Conservation (phyloP, 2,329 filamentous ascomycete species). For the Cladophialophora immunda region DNA sequence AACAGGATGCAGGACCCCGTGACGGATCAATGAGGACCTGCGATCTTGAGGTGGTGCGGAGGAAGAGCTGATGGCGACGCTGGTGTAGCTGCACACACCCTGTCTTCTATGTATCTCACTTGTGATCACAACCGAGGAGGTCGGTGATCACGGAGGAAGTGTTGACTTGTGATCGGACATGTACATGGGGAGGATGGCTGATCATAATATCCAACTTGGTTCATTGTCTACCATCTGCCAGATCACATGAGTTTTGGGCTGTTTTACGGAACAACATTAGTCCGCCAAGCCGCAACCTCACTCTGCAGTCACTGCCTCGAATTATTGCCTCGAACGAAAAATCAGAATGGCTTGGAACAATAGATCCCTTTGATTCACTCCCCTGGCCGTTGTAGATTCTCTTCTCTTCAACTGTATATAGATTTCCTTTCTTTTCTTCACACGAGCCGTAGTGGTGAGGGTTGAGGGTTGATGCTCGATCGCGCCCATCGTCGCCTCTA, state of each 20-base stretch:
- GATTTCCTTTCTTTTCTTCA: background rate
- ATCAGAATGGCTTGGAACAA: background rate
- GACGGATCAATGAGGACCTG: background rate
- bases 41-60: background rate
- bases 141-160: background rate
- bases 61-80: background rate
- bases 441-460: background rate
- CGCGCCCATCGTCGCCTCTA: background rate
- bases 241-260: background rate
- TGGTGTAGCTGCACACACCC: background rate
- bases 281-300: background rate
- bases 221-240: background rate
- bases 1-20: background rate
- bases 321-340: background rate
- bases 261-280: background rate
- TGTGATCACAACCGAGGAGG: background rate
- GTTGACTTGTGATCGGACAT: background rate
- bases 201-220: background rate
- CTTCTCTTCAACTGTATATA: slow-evolving; percentile 1
- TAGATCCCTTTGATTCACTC: background rate
- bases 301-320: background rate
- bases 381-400: background rate
- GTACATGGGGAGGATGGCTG: background rate
- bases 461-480: background rate
- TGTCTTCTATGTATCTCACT: background rate